Conservation (phyloP, 495 filamentous ascomycete genomes). For the Podospora comata region DNA sequence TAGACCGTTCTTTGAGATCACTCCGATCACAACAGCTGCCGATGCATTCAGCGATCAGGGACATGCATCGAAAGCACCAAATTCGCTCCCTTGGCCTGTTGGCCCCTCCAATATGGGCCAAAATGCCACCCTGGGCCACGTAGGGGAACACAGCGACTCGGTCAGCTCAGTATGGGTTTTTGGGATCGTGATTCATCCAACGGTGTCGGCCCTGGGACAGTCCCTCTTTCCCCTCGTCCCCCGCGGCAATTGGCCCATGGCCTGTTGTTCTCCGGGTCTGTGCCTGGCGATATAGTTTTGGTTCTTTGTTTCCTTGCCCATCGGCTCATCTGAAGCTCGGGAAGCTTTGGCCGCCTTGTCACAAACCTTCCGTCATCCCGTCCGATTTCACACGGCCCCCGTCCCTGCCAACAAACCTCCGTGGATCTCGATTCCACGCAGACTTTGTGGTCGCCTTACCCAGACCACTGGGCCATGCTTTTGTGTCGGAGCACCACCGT, state of each 20-base stretch:
- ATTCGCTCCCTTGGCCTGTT: background rate
- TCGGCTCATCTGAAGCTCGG: background rate
- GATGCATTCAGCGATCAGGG: slow-evolving; percentile 7
- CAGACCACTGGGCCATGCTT: background rate
- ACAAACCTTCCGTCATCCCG: slow-evolving; percentile 11
- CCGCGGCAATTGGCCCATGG: background rate
- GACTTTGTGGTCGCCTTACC: slow-evolving; percentile 4
- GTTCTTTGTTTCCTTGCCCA: background rate
- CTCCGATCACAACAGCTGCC: slow-evolving; percentile 12
- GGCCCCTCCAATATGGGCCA: background rate
- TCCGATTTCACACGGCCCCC: background rate
- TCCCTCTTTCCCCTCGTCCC: background rate
- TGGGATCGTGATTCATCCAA: background rate
- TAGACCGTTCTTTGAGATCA: slow-evolving; percentile 8
- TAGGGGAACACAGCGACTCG: slow-evolving; percentile 1
- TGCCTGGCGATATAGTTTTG: slow-evolving; percentile 10
- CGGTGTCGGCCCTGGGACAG: background rate
- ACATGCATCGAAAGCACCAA: background rate
- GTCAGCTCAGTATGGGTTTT: slow-evolving; percentile 1
- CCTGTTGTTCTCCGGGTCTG: background rate
- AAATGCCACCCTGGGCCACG: background rate
- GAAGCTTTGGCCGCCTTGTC: slow-evolving; percentile 12
- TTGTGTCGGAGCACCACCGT: background rate
- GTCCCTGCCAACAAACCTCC: slow-evolving; percentile 6
- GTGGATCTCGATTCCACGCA: slow-evolving; percentile 7